Conservation (phyloP, 2,329 filamentous ascomycete species). For the Aspergillus fischeri region DNA sequence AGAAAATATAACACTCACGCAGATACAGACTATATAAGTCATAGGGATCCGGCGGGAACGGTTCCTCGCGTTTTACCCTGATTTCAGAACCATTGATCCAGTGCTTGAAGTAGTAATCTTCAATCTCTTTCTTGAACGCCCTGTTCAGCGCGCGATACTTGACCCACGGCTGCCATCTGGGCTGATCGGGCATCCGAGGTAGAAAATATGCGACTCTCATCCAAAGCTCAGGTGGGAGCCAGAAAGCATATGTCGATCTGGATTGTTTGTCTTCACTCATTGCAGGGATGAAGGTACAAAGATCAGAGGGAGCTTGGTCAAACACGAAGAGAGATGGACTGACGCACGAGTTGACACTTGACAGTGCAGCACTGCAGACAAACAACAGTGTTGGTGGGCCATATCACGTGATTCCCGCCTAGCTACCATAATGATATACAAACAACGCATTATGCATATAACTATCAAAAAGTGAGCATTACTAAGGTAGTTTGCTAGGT, state of each 20-base stretch:
- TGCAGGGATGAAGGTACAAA: neutral
- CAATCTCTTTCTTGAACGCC: neutral
- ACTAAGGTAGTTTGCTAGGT: neutral
- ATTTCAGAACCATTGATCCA: neutral
- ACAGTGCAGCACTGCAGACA: neutral
- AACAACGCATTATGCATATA: too few relatives aligned
- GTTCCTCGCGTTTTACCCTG: neutral
- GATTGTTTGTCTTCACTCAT: neutral
- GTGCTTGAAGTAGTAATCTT: neutral
- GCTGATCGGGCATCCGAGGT: neutral
- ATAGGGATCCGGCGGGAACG: accelerated
- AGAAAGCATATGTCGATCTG: neutral
- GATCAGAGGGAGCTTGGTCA: neutral
- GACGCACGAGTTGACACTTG: too few relatives aligned
- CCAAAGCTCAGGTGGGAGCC: neutral
- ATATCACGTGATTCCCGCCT: neutral
- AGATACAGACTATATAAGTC: neutral
- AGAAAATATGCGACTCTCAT: neutral
- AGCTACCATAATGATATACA: neutral
- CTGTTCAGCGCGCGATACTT: neutral
- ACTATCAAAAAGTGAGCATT: neutral
- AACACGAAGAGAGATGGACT: neutral
- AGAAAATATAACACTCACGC: neutral
- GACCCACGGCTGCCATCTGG: neutral
- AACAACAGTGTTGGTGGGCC: too few relatives aligned